phyloP scores from a whole-genome alignment of 2,329 filamentous ascomycete species.

The Trichophyton benhamiae region DNA sequence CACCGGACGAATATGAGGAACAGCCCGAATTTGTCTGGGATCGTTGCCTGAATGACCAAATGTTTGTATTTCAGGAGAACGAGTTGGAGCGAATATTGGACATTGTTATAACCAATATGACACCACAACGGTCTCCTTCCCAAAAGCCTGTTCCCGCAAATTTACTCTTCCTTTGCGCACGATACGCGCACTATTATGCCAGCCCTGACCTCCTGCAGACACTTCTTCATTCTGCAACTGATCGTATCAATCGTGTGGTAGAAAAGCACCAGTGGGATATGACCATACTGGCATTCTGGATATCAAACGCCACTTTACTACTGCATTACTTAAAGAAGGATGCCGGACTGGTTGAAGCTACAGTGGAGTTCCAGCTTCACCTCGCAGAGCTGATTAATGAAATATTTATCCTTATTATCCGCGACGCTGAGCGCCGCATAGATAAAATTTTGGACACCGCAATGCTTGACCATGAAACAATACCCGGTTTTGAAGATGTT shows the following conservation, averaged over 20 bases:
- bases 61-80: constrained; percentile 97
- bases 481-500: constrained; percentile 92
- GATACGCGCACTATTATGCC: constrained; percentile 94
- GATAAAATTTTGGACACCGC: constrained; percentile 89
- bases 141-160: constrained; percentile 97
- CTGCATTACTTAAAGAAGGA: constrained; percentile 97
- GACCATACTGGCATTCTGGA: constrained; percentile 98
- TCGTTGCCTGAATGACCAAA: constrained; percentile 87
- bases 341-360: constrained; percentile 63
- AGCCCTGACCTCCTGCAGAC: constrained; percentile 71
- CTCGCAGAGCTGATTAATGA: constrained; percentile 92
- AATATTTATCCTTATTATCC: constrained; percentile 94
- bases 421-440: constrained; percentile 87
- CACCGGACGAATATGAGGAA: constrained; percentile 57
- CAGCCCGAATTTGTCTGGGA: constrained; percentile 94
- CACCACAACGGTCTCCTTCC: constrained; percentile 83
- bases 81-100: constrained; percentile 86
- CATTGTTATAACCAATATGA: constrained; percentile 97
- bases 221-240: constrained; percentile 74
- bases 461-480: constrained; percentile 96
- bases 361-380: constrained; percentile 80
- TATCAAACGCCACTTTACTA: constrained; percentile 90
- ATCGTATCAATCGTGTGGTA: constrained; percentile 95
- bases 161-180: constrained; percentile 85
- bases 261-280: constrained; percentile 97